Base-by-base conservation (phyloP, 345 rosid genomes). In the Eucalyptus sideroxylon region DNA sequence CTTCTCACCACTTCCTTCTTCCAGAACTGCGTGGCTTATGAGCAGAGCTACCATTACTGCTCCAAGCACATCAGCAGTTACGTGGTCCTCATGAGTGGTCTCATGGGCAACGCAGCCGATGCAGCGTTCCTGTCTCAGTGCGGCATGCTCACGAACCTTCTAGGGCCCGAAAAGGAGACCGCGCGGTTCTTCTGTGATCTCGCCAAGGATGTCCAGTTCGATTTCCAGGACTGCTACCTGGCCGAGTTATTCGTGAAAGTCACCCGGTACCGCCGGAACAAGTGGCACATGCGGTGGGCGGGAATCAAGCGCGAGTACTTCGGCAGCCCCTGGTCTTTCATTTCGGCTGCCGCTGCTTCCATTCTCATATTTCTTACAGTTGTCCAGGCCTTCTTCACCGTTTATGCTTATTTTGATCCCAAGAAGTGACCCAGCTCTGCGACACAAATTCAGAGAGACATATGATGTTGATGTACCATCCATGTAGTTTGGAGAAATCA, bases 211-310 rank as follows among this genome's bases (percentile, higher is more conserved):
- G 62, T 56, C 62, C 62, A 56, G 62, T 56, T 56, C 62, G 30
- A 56, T 56, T 2, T 56, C 62, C 0, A 24, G 62, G 5, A 0
- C 1, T 2, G 30, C 62, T 24, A 24, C 30, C 1, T 4, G 5
- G 3, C 6, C 30, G 62, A 56, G 13, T 0, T 56, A 56, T 24
- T 23, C 27, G 30, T 0, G 62, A 4, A 56, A 56, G 30, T 56
- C 62, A 56, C 30, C 62, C 13, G 1, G 0, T 56, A 23, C 62
- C 62, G 27, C 11, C 30, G 62, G 62, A 56, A 24, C 77, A n/a
- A 65, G 16, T n/a, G 37, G 77, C 77, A 19, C 17, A 7, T n/a
- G 37, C 0, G 34, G 31, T 15, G 37, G 77, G 37, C 77, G 10
- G 77, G 37, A 6, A 14, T 15, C 37, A n/a, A 65, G 37, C 37